Conservation (phyloP, 768 basidiomycete species). For the Mycena sanguinolenta region DNA sequence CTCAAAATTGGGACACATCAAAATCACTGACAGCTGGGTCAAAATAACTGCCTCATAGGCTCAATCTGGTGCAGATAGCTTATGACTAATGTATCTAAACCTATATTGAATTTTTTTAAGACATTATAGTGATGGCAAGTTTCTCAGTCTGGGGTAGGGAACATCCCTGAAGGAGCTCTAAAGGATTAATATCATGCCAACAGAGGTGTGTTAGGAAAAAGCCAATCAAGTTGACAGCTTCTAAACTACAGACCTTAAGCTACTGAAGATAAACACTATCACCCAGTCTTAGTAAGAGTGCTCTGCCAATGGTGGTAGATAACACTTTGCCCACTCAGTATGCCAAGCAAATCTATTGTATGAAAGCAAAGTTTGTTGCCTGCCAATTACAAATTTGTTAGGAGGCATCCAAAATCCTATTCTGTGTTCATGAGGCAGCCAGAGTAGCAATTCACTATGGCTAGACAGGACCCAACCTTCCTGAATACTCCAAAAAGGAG, state of each 20-base stretch:
- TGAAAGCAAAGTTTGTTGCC: constrained; percentile 11
- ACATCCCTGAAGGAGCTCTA: neutral
- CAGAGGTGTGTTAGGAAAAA: neutral
- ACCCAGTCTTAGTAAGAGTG: neutral
- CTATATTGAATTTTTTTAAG: no score
- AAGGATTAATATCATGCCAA: neutral
- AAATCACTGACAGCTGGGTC: no score
- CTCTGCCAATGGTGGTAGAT: constrained; percentile 4
- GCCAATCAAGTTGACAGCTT: neutral
- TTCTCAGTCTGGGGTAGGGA: neutral
- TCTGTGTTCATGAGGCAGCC: no score
- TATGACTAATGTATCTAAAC: no score
- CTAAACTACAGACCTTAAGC: neutral
- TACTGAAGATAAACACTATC: neutral
- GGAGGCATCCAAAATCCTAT: no score
- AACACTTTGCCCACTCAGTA: constrained; percentile 6
- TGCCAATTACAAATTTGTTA: constrained; percentile 9
- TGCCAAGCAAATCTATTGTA: neutral
- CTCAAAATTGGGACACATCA: no score
- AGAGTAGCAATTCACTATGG: constrained; percentile 8
- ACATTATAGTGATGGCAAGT: neutral
- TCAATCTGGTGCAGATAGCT: no score
- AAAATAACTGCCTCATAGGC: no score
- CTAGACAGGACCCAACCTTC: constrained; percentile 14
- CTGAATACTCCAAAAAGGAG: constrained; percentile 9